phyloP scores from a whole-genome alignment of 306 rosid species.

The Castanospermum australe region DNA sequence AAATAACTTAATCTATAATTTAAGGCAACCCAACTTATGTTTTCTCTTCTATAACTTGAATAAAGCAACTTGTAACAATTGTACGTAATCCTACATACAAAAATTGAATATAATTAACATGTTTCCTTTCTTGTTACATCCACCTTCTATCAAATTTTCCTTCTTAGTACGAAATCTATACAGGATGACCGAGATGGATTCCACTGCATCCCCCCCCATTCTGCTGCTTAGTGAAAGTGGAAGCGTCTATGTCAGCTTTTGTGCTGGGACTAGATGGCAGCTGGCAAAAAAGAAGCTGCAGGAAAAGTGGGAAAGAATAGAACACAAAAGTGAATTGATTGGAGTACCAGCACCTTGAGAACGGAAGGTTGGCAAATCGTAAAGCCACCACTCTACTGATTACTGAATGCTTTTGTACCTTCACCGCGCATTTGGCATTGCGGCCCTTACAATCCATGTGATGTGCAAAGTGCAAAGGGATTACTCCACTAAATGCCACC shows the following conservation, averaged over 20 bases:
- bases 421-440: conserved; percentile 20
- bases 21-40: neutral
- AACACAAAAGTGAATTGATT: conserved; percentile 24
- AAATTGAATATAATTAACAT: neutral
- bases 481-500: conserved; percentile 14
- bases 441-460: conserved; percentile 47
- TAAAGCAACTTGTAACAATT: neutral
- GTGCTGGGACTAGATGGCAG: conserved; percentile 8
- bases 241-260: conserved; percentile 36
- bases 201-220: conserved; percentile 14
- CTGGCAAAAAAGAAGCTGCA: conserved; percentile 31
- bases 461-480: conserved; percentile 18
- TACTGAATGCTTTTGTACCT: conserved; percentile 35
- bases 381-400: conserved; percentile 47
- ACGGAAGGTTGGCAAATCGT: conserved; percentile 57
- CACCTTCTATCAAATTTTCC: neutral
- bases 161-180: neutral
- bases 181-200: neutral
- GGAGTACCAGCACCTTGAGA: conserved; percentile 22
- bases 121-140: neutral
- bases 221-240: conserved; percentile 14
- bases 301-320: conserved; percentile 14
- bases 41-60: neutral
- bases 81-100: neutral
- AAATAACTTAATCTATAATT: neutral